Evolutionary conservation across 306 rosid genomes (phyloP).

Genomic region (Corylus americana): DNA sequence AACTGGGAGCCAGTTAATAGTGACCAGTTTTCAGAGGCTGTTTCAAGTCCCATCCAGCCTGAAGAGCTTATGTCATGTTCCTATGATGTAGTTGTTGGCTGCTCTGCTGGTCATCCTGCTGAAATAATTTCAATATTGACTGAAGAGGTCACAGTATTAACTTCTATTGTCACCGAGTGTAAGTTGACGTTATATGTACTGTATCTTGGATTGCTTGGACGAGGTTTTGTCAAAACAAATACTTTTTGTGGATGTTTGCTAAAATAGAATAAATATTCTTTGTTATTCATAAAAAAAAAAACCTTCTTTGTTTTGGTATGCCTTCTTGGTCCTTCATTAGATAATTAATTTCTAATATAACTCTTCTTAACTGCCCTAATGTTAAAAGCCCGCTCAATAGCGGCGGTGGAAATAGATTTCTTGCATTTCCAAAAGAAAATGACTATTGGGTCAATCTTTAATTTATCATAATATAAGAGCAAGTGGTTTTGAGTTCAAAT

Average conservation of each 20-base stretch:
- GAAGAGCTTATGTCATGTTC: conserved; percentile 47
- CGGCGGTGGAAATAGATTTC: not conserved
- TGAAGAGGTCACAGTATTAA: conserved; percentile 73
- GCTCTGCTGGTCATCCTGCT: conserved; percentile 92
- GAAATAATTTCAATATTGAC: conserved; percentile 70
- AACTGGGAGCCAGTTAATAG: conserved; percentile 78
- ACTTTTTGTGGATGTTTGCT: not conserved
- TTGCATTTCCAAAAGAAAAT: conserved; percentile 14
- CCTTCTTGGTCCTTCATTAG: not conserved
- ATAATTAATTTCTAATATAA: not conserved
- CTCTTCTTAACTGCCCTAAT: not conserved
- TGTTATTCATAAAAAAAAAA: not conserved
- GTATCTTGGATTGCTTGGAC: not conserved
- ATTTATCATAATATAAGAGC: too few relatives aligned
- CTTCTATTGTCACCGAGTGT: conserved; percentile 74
- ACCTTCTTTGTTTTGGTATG: not conserved
- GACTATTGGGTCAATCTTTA: not conserved
- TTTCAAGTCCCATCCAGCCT: conserved; percentile 41
- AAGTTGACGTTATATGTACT: conserved; percentile 42
- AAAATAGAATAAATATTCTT: not conserved
- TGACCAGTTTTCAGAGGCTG: conserved; percentile 57
- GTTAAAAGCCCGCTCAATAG: too few relatives aligned
- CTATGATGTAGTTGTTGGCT: conserved; percentile 70
- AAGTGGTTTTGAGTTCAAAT: too few relatives aligned
- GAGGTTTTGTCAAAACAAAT: not conserved